phyloP scores from a whole-genome alignment of 1,139 yeast genomes.

The Hansenula lynferdii region DNA sequence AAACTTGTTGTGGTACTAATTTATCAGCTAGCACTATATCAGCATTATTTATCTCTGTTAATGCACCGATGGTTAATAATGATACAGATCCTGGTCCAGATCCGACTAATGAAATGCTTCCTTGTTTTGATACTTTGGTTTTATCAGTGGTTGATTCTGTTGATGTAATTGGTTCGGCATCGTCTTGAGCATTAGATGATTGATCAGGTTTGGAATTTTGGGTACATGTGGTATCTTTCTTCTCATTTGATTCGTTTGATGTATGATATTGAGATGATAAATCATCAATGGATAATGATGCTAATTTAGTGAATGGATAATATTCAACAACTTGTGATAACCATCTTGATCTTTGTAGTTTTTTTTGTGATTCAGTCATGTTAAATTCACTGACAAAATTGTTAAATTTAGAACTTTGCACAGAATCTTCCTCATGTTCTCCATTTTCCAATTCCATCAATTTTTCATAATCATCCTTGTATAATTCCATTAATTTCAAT shows the following conservation, averaged over 20 bases:
- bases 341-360: constrained; percentile 72
- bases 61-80: constrained; percentile 79
- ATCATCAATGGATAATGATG: constrained; percentile 52
- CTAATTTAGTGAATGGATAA: constrained; percentile 69
- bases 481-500: constrained; percentile 18
- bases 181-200: neutral
- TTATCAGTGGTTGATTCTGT: neutral
- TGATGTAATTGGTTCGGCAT: neutral
- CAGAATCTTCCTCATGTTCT: constrained; percentile 72
- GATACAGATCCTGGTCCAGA: constrained; percentile 93
- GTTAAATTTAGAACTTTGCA: constrained; percentile 55
- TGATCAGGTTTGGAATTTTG: neutral
- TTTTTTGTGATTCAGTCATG: constrained; percentile 47
- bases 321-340: constrained; percentile 87
- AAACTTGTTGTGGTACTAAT: constrained; percentile 83
- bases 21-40: constrained; percentile 88
- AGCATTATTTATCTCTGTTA: constrained; percentile 74
- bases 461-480: constrained; percentile 15
- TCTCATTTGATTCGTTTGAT: too few species aligned
- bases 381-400: constrained; percentile 56
- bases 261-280: constrained; percentile 38
- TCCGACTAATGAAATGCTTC: constrained; percentile 76
- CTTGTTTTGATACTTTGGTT: too few species aligned
- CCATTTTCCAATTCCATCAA: constrained; percentile 25
- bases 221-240: too few species aligned